Evolutionary conservation across 2,329 filamentous ascomycete genomes (phyloP), one percentile per base, ranked within the genome.

Genomic region (Trichoderma brevicompactum): DNA sequence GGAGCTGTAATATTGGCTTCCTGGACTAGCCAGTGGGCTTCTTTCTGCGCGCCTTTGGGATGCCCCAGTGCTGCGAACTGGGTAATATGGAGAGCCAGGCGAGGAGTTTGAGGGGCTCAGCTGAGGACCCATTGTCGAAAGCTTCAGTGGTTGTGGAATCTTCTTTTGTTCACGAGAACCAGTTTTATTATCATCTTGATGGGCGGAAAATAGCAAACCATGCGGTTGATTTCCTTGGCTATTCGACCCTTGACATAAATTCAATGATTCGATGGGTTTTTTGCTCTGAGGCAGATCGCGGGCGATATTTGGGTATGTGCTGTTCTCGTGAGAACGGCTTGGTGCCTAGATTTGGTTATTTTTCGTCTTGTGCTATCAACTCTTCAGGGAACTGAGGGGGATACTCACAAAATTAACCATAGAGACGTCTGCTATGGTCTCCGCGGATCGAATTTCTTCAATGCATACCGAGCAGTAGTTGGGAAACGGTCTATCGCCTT

Each of bases 401-500:
- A 7, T 19, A 73, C 71, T 71, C 56, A 75, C 74, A 54, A 65
- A 68, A 19, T 66, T 67, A 23, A 74, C 36, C 13, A 72, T 66
- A 19, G 76, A 77, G 2, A 63, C 54, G 2, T 76, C 74, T 2
- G 68, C 67, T 2, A 74, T 67, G 13, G 59, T 68, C 53, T 72
- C 75, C 8, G 67, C 59, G 2, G 48, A 64, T 7, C 68, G 70
- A n/a, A 72, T 67, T 15, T 75, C 72, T 10, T 54, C 34, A 13
- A 67, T 64, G 58, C 77, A 79, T 12, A 50, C 66, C 17, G 60
- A 65, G 53, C 77, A 79, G 58, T 78, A 78, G 52, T 78, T 79
- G 13, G 70, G 72, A 8, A 74, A 63, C 15, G 77, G 66, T 1
- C 70, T 64, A 23, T 72, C 69, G 7, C 73, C 75, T 19, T 70